Base-by-base conservation (phyloP, 768 basidiomycete species). In the Phanerochaete sordida region DNA sequence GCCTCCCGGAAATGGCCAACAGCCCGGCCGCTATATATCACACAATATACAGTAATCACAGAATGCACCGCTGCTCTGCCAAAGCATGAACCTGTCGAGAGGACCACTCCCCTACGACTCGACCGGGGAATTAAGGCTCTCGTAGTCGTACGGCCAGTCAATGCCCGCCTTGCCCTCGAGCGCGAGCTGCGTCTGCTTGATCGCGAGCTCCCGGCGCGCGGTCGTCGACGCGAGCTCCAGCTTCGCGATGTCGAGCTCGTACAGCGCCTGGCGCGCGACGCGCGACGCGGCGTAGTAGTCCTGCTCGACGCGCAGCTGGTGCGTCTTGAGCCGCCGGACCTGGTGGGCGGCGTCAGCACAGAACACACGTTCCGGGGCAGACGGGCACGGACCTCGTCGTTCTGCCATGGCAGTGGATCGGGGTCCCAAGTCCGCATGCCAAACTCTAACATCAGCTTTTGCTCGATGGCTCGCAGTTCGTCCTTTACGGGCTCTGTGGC, bases 151-250 rank as follows among this genome's bases (percentile, higher is more conserved):
- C 53, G 53, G 53, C 53, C 53, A 71, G 43, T 86, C 84, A 59
- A 87, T 81, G 8, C 88, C 88, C 56, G 89, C 74, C 58, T 74
- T 69, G n/a, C 88, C 88, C 39, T 72, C 73, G 23, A 80, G 78
- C 58, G 88, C 88, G 70, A 80, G 81, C 69, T 87, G 84, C 59
- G 87, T 71, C 63, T 87, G 86, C 63, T 65, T 64, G 57, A 83
- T 82, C 24, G 87, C 83, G 21, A 84, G 75, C 64, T 76, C 80
- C 56, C 86, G 80, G 56, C 87, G 79, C 56, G 74, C 74, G 74
- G 84, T 83, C 19, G 84, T 84, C 39, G 79, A 79, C 57, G 79
- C 78, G 58, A 88, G 69, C 60, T 91, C 89, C 37, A 89, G 74
- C 39, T 74, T 75, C 31, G 84, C 75, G 66, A 83, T 72, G 23